phyloP scores from a whole-genome alignment of 768 basidiomycete species.

The Suillus americanus region DNA sequence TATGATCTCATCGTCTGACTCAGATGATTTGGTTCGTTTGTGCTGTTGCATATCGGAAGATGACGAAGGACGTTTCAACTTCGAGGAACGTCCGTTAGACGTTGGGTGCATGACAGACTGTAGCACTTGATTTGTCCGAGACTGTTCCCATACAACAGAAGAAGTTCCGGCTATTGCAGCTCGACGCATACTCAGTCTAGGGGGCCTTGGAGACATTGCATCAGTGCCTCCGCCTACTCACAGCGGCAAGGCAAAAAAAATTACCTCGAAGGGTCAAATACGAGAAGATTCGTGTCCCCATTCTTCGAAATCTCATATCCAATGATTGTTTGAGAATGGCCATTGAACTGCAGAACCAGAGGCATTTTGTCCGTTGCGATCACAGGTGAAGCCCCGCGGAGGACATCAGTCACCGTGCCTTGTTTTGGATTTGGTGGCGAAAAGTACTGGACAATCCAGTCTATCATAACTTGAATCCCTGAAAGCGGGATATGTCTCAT shows the following conservation, averaged over 20 bases:
- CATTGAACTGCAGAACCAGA: slow-evolving; percentile 76
- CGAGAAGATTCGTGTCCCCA: slow-evolving; percentile 61
- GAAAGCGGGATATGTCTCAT: slow-evolving; percentile 5
- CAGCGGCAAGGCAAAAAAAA: slow-evolving; percentile 19
- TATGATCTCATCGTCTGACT: slow-evolving; percentile 29
- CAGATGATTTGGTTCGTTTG: slow-evolving; percentile 13
- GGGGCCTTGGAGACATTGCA: background rate
- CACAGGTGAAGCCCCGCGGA: slow-evolving; percentile 53
- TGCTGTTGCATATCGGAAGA: slow-evolving; percentile 30
- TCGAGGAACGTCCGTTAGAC: slow-evolving; percentile 5
- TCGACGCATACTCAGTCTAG: slow-evolving; percentile 14
- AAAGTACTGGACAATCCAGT: slow-evolving; percentile 83
- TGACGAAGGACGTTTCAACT: slow-evolving; percentile 23
- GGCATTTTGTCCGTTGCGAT: slow-evolving; percentile 68
- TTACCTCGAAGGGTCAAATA: slow-evolving; percentile 77
- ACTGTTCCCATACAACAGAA: slow-evolving; percentile 9
- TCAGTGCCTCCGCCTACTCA: background rate
- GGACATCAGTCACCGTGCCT: slow-evolving; percentile 48
- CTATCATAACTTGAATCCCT: slow-evolving; percentile 51
- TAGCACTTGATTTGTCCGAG: slow-evolving; percentile 14
- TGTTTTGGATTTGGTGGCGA: slow-evolving; percentile 29
- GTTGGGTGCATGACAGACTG: slow-evolving; percentile 10
- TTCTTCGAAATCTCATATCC: slow-evolving; percentile 72
- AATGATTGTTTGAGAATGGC: slow-evolving; percentile 86
- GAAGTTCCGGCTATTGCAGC: slow-evolving; percentile 18